Percentiles rank a stretch among this genome's conserved stretches.
phyloP scores from a whole-genome alignment of 2,329 filamentous ascomycete genomes.

The Fusarium sp. region DNA sequence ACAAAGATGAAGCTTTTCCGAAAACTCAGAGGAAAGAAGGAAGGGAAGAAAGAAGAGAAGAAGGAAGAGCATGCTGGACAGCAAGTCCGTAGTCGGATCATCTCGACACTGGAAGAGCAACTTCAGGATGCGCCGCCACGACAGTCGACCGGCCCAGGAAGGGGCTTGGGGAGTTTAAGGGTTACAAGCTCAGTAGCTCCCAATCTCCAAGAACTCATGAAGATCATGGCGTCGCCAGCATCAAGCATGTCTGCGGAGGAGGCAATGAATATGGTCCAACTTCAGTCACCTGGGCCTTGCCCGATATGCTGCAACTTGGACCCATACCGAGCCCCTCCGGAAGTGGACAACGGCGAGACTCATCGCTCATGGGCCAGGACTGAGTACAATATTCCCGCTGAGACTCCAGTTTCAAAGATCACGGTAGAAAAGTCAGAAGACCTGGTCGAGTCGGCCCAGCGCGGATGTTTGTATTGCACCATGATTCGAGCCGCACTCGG shows the following conservation, averaged over 20 bases:
- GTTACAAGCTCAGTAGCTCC: background rate
- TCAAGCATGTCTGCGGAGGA: background rate
- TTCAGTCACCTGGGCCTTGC: background rate
- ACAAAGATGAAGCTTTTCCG: background rate
- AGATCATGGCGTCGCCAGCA: background rate
- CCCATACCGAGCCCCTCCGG: background rate
- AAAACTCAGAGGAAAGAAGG: background rate
- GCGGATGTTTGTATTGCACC: background rate
- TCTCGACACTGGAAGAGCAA: background rate
- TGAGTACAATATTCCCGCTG: background rate
- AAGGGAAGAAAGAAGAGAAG: background rate
- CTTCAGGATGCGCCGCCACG: background rate
- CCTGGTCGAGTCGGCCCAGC: background rate
- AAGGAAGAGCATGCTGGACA: background rate
- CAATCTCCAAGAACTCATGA: background rate
- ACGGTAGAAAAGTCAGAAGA: background rate
- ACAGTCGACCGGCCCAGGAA: background rate
- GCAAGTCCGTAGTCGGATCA: background rate
- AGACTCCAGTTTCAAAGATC: background rate
- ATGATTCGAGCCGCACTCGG: background rate
- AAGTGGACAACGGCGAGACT: background rate
- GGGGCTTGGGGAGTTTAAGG: background rate
- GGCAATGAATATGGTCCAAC: background rate
- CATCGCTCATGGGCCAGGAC: background rate
- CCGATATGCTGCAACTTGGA: background rate